These are phyloP conservation scores for Leccinellum rugosiceps DNA, from an alignment of 768 basidiomycete species.

Conservation along the genomic window DNA sequence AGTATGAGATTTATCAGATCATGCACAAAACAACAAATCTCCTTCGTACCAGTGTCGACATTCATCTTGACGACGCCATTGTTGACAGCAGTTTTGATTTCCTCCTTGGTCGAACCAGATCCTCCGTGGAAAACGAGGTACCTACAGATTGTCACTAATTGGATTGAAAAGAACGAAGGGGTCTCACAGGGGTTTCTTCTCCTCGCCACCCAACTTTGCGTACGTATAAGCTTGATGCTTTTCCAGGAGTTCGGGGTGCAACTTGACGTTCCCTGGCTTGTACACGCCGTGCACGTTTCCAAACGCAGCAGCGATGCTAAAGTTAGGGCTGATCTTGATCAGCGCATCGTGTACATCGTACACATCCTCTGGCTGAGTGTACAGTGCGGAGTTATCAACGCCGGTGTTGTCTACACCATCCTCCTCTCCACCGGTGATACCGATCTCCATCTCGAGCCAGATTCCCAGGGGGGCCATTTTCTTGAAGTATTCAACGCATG, in stretches of 20 bases:
- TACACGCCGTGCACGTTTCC: conserved; percentile 99
- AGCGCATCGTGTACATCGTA: conserved; percentile 89
- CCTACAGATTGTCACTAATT: conserved; percentile 35
- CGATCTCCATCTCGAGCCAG: conserved; percentile 99
- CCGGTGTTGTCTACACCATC: conserved; percentile 98
- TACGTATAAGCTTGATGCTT: conserved; percentile 84
- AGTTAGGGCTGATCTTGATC: conserved; percentile 81
- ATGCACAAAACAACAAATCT: not conserved
- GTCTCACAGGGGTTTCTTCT: conserved; percentile 78
- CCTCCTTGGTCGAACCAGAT: conserved; percentile 94
- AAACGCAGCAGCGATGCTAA: conserved; percentile 97
- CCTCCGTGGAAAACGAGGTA: conserved; percentile 99
- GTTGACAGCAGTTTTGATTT: conserved; percentile 87
- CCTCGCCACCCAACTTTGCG: conserved; percentile 60
- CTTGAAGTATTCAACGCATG: conserved; percentile 91
- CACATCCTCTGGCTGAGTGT: conserved; percentile 97
- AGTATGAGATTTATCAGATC: conserved; percentile 1
- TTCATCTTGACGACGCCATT: conserved; percentile 99
- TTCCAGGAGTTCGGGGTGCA: conserved; percentile 86
- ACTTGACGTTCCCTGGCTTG: conserved; percentile 96
- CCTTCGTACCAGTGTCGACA: conserved; percentile 74
- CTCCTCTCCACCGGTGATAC: conserved; percentile 99
- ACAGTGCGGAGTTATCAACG: conserved; percentile 90
- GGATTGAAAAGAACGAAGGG: not conserved
- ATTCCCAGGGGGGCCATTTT: conserved; percentile 89